phyloP scores from a whole-genome alignment of 1,139 yeast species.

The Eremothecium gossypii region DNA sequence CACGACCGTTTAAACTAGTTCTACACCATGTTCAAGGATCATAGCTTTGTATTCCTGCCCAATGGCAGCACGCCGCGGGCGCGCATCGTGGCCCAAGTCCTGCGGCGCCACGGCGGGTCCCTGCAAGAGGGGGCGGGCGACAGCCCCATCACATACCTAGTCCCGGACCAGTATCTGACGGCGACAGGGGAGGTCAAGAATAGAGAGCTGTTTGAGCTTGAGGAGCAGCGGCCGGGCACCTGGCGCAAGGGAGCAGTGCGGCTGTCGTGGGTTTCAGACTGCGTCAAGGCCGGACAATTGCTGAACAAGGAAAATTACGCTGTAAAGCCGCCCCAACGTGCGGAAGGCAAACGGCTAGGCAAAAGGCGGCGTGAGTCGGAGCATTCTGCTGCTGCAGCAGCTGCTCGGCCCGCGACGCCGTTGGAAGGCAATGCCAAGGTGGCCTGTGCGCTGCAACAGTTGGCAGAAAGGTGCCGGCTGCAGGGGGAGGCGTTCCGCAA shows the following conservation, averaged over 20 bases:
- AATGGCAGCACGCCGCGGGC: slow-evolving; percentile 13
- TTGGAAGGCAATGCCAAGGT: slow-evolving; percentile 28
- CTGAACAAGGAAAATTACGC: neutral
- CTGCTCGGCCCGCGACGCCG: no score
- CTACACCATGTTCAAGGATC: slow-evolving; percentile 11
- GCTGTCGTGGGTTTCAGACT: slow-evolving; percentile 7
- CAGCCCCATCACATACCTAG: neutral
- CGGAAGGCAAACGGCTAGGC: slow-evolving; percentile 1
- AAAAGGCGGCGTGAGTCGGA: no score
- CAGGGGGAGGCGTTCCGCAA: slow-evolving; percentile 38
- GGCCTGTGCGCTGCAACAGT: slow-evolving; percentile 31
- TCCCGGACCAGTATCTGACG: neutral
- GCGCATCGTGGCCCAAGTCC: slow-evolving; percentile 11
- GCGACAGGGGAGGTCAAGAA: slow-evolving; percentile 1
- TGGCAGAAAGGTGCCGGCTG: slow-evolving; percentile 34
- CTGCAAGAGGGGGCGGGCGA: slow-evolving; percentile 12
- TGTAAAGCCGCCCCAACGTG: slow-evolving; percentile 6
- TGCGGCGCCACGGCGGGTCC: slow-evolving; percentile 31
- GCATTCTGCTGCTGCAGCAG: no score
- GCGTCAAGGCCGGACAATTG: slow-evolving; percentile 5
- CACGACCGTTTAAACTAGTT: no score
- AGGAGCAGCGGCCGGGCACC: neutral
- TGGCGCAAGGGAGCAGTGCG: neutral
- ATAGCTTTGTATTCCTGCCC: slow-evolving; percentile 21
- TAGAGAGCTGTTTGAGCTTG: neutral